Base-by-base conservation (phyloP, 2,329 filamentous ascomycete genomes). In the Xylaria arbuscula region DNA sequence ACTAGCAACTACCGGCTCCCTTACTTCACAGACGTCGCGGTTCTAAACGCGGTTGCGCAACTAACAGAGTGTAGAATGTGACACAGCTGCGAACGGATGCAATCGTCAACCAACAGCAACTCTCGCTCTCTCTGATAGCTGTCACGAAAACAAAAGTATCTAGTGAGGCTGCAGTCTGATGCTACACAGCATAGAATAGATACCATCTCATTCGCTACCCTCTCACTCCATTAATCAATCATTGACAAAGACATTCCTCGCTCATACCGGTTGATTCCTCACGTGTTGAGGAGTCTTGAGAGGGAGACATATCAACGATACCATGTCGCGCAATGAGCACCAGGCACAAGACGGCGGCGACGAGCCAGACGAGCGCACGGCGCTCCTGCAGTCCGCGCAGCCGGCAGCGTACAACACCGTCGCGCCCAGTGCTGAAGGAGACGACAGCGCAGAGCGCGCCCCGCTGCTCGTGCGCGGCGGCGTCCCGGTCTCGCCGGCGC, bases 291-390 rank as follows among this genome's bases (percentile, higher is more conserved):
- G 19, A 32, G 13, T 6, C 8, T 8, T 1, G n/a, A 47, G 24
- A 50, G 28, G n/a, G 17, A 34, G 24, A 50, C 22, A 34, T 51
- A 15, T 4, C 9, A 34, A 45, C 13, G 34, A 54, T 34, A 40
- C 17, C 3, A 70, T 68, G 65, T 3, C 66, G 19, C 24, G 11
- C 32, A 45, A 36, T 40, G 22, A 34, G 7, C 22, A 40, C 3
- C 28, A 51, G 13, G 6, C 17, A 17, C 28, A 13, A 9, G 17
- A 50, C 32, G 1, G 34, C 47, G 51, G 62, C 7, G 51, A 50
- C n/a, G 19, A 53, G 13, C 67, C 51, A 3, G 48, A 68, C 45
- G 69, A 71, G 36, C 48, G 24, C 17, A 71, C 69, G 4, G 45
- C 64, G 1, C 69, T 71, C 10, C 48, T 71, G 9, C 24, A 19